Evolutionary conservation across 2,329 filamentous ascomycete species (phyloP), one percentile per base, ranked within the genome.

Genomic region (Alternaria consortialis): DNA sequence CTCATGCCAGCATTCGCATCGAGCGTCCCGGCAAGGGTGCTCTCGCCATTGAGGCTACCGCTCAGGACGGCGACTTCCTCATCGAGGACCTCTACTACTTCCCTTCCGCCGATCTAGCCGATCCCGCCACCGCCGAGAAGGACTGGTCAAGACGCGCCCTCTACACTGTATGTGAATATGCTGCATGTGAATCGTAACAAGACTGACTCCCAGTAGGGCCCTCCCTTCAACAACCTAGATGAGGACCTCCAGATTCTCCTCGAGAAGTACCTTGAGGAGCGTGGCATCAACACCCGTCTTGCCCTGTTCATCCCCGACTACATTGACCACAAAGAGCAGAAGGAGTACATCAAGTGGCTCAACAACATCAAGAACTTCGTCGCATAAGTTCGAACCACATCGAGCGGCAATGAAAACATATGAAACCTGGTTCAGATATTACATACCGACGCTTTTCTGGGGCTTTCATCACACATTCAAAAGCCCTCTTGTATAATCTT

Each of bases 241-340:
- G 93, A 97, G 83, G 94, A 98, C 78, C 87, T 99, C 44, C 94
- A 98, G 85, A 86, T 93, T 55, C 86, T 97, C 72, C 86, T 98
- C 78, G 94, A 98, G 86, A 88, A 91, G 72, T 99, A 94, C 84
- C 87, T 99, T 66, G 93, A 97, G 81, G 95, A 97, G 86, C 88
- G 95, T 72, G 95, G 94, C 67, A 88, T 99, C 81, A 93, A 94
- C 75, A 89, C 91, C 72, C 87, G 90, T 60, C 87, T 99, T 72
- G 94, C 94, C 55, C 83, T 94, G 69, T 97, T 98, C 80, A 90
- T 97, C 44, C 93, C 94, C 37, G 94, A 98, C 80, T 99, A 97
- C 83, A 94, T 98, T 76, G 93, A 98, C 78, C 88, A 91, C 82
- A 99, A 99, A 90, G 95, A 99, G 88, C 94, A 98, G 88, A 91